These are phyloP conservation scores for Thraustochytrium striatum DNA, from an alignment of 352 stramenopile species.

Conservation along the genomic window DNA sequence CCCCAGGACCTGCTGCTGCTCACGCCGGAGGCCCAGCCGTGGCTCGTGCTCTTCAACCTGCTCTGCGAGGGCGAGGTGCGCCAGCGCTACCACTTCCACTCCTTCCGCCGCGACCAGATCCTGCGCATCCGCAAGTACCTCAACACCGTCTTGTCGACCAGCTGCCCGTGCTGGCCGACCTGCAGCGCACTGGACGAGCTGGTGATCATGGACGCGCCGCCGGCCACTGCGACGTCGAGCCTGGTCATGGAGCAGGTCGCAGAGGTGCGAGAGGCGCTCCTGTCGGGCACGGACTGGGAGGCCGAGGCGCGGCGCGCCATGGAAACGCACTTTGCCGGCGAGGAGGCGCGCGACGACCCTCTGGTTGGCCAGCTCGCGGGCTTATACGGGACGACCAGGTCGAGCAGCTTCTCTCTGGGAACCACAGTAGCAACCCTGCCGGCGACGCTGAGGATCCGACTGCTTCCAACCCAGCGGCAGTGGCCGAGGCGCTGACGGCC, in stretches of 20 bases:
- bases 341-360: constrained; percentile 14
- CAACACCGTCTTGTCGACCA: constrained; percentile 90
- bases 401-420: constrained; percentile 15
- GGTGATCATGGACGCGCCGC: constrained; percentile 76
- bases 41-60: constrained; percentile 89
- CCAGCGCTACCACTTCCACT: constrained; percentile 87
- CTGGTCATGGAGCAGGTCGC: constrained; percentile 49
- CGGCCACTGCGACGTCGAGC: background rate
- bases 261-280: constrained; percentile 23
- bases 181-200: constrained; percentile 89
- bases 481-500: background rate
- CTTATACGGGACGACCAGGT: constrained; percentile 28
- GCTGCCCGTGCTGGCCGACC: constrained; percentile 82
- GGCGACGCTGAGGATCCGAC: background rate
- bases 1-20: constrained; percentile 80
- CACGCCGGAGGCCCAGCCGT: constrained; percentile 85
- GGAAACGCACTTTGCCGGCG: background rate
- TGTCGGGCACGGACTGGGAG: constrained; percentile 22
- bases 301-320: background rate
- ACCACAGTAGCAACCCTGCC: background rate
- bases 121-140: constrained; percentile 88
- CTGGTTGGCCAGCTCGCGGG: constrained; percentile 26
- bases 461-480: background rate
- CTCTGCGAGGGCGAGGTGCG: constrained; percentile 81
- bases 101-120: constrained; percentile 85